Base-by-base conservation (phyloP, 495 filamentous ascomycete species). In the Aspergillus leporis region DNA sequence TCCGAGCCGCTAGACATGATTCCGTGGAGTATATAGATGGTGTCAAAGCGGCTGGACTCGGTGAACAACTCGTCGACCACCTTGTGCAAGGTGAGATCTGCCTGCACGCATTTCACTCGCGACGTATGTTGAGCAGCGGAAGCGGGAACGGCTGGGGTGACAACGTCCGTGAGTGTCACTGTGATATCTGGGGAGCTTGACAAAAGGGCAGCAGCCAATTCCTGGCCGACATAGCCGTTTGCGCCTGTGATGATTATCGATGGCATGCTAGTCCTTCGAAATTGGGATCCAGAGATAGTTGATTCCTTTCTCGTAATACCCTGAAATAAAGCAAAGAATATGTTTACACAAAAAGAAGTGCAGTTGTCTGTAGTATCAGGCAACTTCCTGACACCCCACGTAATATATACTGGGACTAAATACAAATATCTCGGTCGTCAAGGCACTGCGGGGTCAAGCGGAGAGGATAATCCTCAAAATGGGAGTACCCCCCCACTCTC, bases 1-100 rank as follows among this genome's bases (percentile, higher is more conserved):
- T 95, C 91, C 18, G 85, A 79, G 47, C 87, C 88, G 21, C 85
- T 83, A 36, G 87, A 91, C 90, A 93, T 93, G 73, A 95, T 91
- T 48, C 91, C 91, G 72, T 95, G 91, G 63, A 95, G 85, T 54
- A 92, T 69, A 75, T 89, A 93, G 64, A 90, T 78, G 16, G 85
- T 87, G 61, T 83, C 78, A 14, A 87, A 81, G 34, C 74, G 81
- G 16, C 67, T 66, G 31, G 68, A 61, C 19, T 58, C 51, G 21
- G 64, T 68, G 55, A 78, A 71, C 19, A 89, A 66, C 28, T 88
- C 64, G 31, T 85, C 77, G 56, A 85, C 84, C 59, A 82, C 85
- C n/a, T 76, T 57, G 0, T 78, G 64, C 25, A 78, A 79, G 56
- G 82, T 82, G 50, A 92, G 81, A 70, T 92, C 88, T 1, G 87